phyloP scores from a whole-genome alignment of 805 yeast genomes.

The Candida ficus region DNA sequence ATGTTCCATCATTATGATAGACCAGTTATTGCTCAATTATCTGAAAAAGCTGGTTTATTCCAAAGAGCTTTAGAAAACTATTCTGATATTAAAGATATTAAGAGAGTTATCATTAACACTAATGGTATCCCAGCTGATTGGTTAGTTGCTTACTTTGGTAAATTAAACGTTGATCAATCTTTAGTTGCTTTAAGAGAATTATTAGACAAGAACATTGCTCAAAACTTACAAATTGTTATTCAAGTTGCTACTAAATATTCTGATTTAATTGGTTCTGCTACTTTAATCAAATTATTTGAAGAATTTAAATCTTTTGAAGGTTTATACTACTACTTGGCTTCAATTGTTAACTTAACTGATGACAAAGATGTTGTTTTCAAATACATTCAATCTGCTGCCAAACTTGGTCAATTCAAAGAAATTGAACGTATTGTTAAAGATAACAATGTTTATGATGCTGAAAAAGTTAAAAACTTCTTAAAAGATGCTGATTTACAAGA shows the following conservation, averaged over 20 bases:
- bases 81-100: slow-evolving; percentile 91
- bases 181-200: slow-evolving; percentile 82
- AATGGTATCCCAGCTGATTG: slow-evolving; percentile 84
- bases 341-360: slow-evolving; percentile 88
- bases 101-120: slow-evolving; percentile 89
- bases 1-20: slow-evolving; percentile 96
- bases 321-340: slow-evolving; percentile 85
- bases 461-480: slow-evolving; percentile 93
- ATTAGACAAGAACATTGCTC: slow-evolving; percentile 72
- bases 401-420: slow-evolving; percentile 84
- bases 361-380: slow-evolving; percentile 95
- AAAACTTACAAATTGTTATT: slow-evolving; percentile 86
- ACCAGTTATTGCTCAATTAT: slow-evolving; percentile 83
- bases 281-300: slow-evolving; percentile 86
- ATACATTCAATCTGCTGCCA: slow-evolving; percentile 92
- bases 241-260: slow-evolving; percentile 97
- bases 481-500: slow-evolving; percentile 92
- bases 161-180: slow-evolving; percentile 90
- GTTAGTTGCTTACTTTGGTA: slow-evolving; percentile 90
- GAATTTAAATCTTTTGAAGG: slow-evolving; percentile 92
- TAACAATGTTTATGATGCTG: slow-evolving; percentile 92
- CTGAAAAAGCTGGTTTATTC: slow-evolving; percentile 93
- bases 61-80: slow-evolving; percentile 96
- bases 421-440: slow-evolving; percentile 94
- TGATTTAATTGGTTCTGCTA: slow-evolving; percentile 82